A percentile compares a stretch with the other conserved stretches of the same genome.
Conservation (phyloP, 768 basidiomycete species). For the Phanerochaete sordida region DNA sequence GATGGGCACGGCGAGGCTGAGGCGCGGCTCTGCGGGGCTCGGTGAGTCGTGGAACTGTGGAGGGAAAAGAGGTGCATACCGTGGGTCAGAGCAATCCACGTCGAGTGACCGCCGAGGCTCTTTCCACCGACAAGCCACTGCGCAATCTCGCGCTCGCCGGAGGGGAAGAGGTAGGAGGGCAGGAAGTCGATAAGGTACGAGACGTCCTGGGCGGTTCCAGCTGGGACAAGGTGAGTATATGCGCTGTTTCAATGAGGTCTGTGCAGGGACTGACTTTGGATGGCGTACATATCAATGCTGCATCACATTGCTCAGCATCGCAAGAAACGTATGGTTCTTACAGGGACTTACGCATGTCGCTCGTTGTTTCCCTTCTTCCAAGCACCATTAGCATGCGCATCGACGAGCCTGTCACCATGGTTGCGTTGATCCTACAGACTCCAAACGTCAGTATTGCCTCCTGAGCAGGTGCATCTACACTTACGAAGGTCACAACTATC, state of each 20-base stretch:
- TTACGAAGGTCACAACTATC: conserved; percentile 44
- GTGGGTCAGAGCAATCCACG: conserved; percentile 65
- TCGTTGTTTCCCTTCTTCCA: conserved; percentile 39
- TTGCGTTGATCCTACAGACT: conserved; percentile 46
- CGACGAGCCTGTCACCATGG: conserved; percentile 42
- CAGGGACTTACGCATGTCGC: conserved; percentile 40
- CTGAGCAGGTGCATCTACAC: conserved; percentile 10
- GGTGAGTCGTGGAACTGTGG: background rate
- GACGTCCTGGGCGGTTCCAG: conserved; percentile 71
- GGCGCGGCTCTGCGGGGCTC: background rate
- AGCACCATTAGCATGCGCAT: conserved; percentile 33
- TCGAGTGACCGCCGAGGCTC: conserved; percentile 81
- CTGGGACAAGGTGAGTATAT: conserved; percentile 23
- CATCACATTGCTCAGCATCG: too few species aligned
- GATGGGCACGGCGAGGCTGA: conserved; percentile 34
- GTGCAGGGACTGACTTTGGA: conserved; percentile 32
- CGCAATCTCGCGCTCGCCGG: conserved; percentile 52
- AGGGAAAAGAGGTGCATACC: background rate
- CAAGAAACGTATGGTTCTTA: too few species aligned
- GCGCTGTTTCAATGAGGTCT: background rate
- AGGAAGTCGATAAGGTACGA: conserved; percentile 81
- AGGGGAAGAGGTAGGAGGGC: conserved; percentile 69
- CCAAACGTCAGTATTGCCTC: too few species aligned
- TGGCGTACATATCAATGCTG: conserved; percentile 47
- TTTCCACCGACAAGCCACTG: conserved; percentile 74